Percentiles rank a stretch among this genome's conserved stretches.
Evolutionary conservation across 1,284 basidiomycete genomes (phyloP).

Genomic region (Stereum hirsutum): DNA sequence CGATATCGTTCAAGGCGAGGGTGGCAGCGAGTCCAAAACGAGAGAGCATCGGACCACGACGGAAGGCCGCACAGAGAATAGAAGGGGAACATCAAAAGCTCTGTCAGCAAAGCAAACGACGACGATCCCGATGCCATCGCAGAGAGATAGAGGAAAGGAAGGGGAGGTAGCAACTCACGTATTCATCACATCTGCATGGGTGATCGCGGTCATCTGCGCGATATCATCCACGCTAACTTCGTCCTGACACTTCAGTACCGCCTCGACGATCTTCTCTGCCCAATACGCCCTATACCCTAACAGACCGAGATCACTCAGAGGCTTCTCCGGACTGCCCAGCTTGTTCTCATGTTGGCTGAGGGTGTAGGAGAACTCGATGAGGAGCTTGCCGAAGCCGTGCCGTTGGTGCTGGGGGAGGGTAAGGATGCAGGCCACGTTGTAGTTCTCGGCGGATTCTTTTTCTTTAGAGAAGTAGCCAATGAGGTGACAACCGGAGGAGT

Average conservation of each 20-base stretch:
- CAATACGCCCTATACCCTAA: conserved; percentile 95
- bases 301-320: conserved; percentile 90
- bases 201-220: conserved; percentile 93
- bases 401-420: conserved; percentile 97
- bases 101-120: too few relatives aligned
- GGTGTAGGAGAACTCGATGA: conserved; percentile 99
- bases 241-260: conserved; percentile 66
- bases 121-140: too few relatives aligned
- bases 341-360: conserved; percentile 95
- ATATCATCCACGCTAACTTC: conserved; percentile 96
- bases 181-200: conserved; percentile 95
- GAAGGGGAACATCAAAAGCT: too few relatives aligned
- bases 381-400: conserved; percentile 88
- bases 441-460: conserved; percentile 96
- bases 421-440: conserved; percentile 98
- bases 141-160: conserved; percentile 5
- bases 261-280: conserved; percentile 94
- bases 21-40: too few relatives aligned
- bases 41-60: too few relatives aligned
- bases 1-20: too few relatives aligned
- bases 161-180: conserved; percentile 57
- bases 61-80: too few relatives aligned
- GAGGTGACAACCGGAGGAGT: conserved; percentile 87
- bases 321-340: conserved; percentile 96
- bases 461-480: conserved; percentile 99